Conservation (phyloP, 2,329 filamentous ascomycete species). For the Colletotrichum caudatum region DNA sequence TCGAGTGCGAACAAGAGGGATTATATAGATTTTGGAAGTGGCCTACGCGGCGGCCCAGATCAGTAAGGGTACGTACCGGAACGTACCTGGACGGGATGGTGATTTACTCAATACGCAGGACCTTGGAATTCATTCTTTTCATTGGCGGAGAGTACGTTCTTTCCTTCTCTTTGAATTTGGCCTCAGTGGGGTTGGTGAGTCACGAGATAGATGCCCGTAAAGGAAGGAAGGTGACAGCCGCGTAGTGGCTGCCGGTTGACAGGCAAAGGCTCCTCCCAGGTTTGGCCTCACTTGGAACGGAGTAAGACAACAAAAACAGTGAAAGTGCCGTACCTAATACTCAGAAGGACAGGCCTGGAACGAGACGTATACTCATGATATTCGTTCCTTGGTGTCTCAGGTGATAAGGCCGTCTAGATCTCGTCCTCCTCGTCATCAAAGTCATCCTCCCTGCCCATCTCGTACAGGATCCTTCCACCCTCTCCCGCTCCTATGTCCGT, state of each 20-base stretch:
- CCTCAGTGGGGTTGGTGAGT: slow-evolving; percentile 23
- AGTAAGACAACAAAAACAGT: not conserved
- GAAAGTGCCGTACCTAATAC: not conserved
- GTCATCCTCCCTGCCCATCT: slow-evolving; percentile 96
- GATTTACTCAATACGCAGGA: slow-evolving; percentile 9
- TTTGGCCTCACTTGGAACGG: not conserved
- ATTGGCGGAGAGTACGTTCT: slow-evolving; percentile 6
- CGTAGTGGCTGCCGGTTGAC: not conserved
- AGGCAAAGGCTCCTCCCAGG: not conserved
- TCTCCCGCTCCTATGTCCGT: slow-evolving; percentile 82
- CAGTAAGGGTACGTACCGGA: slow-evolving; percentile 31
- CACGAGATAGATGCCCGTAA: not conserved
- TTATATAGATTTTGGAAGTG: slow-evolving; percentile 24
- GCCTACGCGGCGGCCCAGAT: slow-evolving; percentile 29
- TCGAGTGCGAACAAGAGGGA: not conserved
- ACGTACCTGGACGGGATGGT: slow-evolving; percentile 13
- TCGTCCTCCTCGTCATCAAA: slow-evolving; percentile 98
- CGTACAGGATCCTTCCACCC: slow-evolving; percentile 93
- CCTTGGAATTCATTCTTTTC: not conserved
- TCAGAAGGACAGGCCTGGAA: not conserved
- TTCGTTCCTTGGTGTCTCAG: not conserved
- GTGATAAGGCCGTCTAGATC: slow-evolving; percentile 62
- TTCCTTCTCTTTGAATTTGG: slow-evolving; percentile 17
- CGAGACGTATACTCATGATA: not conserved
- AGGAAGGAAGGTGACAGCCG: not conserved